Evolutionary conservation across 164 flowering plant genomes (phyloP), one percentile per base, ranked within the genome.

Genomic region (Nymphaea thermarum): DNA sequence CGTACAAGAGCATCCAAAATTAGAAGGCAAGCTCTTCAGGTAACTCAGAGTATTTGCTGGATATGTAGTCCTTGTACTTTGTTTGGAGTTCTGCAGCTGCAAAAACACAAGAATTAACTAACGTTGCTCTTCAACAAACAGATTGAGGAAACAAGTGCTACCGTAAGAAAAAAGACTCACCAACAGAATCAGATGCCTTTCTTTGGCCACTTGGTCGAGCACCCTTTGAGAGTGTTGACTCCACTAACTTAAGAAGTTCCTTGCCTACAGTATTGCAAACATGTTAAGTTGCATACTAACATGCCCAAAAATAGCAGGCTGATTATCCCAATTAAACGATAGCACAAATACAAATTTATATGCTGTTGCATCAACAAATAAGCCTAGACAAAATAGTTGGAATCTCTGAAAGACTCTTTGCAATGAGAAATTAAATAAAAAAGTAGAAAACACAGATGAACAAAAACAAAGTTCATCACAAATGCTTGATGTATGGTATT

Each of bases 11-110:
- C 6, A 43, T 5, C 60, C 2, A 62, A 44, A 63, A 14, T 78
- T 73, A 84, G 77, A 81, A 84, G n/a, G 80, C 70, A 47, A 82
- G 78, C 64, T 80, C 85, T 69, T 80, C 72, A 0, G 85, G 87
- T 60, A 82, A 70, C 63, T 76, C 85, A 60, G 63, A 76, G 71
- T 65, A 82, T 51, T 75, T 84, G 55, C 78, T 60, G 3, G 79
- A 77, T 43, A 84, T 60, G 65, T 80, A 84, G 74, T 70, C 72
- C 67, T 77, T 75, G 70, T 79, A 78, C 77, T 71, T 81, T 8
- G 25, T 66, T 67, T 72, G 65, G 36, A 82, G 78, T 66, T 74
- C 77, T 44, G 82, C 82, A 41, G 71, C 84, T 73, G 72, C 71
- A 71, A 41, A 66, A 25, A 67, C 44, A 61, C 16, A 41, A 42